Conservation (phyloP, 169 alveolate genomes). For the Babesia divergens region DNA sequence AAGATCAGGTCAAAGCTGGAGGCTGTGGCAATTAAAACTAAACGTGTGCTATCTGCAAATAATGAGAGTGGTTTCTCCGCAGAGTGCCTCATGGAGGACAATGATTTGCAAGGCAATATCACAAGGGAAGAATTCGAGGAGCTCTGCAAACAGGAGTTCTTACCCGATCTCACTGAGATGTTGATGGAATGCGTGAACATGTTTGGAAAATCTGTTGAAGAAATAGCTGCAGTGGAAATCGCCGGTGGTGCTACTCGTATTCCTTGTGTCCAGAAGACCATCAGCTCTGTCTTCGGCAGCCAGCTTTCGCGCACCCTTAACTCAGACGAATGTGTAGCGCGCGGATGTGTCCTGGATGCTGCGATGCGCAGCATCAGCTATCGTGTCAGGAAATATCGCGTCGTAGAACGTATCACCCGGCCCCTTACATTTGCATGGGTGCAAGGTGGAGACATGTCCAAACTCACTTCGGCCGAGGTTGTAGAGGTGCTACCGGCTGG, state of each 20-base stretch:
- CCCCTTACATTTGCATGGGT: constrained; percentile 52
- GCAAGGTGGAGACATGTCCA: constrained; percentile 34
- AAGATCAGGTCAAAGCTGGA: constrained; percentile 91
- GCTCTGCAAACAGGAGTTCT: constrained; percentile 77
- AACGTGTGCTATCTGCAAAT: constrained; percentile 95
- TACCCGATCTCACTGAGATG: constrained; percentile 70
- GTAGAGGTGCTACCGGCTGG: constrained; percentile 38
- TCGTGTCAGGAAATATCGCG: constrained; percentile 69
- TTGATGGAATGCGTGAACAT: constrained; percentile 65
- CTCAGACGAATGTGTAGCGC: constrained; percentile 95
- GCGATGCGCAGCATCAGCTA: constrained; percentile 72
- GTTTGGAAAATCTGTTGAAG: constrained; percentile 72
- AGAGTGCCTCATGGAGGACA: constrained; percentile 94
- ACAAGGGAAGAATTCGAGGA: constrained; percentile 90
- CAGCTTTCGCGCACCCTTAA: constrained; percentile 90
- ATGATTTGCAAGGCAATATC: constrained; percentile 81
- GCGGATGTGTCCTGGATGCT: constrained; percentile 94
- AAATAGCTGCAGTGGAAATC: constrained; percentile 89
- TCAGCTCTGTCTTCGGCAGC: constrained; percentile 81
- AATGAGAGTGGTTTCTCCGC: constrained; percentile 87
- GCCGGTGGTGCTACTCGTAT: constrained; percentile 96
- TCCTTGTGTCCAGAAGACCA: constrained; percentile 89
- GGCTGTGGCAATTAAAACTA: constrained; percentile 91
- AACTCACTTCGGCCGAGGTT: constrained; percentile 14
- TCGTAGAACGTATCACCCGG: constrained; percentile 58